These are phyloP conservation scores for Vanilla planifolia DNA, from an alignment of 106 monocot species.

Conservation along the genomic window DNA sequence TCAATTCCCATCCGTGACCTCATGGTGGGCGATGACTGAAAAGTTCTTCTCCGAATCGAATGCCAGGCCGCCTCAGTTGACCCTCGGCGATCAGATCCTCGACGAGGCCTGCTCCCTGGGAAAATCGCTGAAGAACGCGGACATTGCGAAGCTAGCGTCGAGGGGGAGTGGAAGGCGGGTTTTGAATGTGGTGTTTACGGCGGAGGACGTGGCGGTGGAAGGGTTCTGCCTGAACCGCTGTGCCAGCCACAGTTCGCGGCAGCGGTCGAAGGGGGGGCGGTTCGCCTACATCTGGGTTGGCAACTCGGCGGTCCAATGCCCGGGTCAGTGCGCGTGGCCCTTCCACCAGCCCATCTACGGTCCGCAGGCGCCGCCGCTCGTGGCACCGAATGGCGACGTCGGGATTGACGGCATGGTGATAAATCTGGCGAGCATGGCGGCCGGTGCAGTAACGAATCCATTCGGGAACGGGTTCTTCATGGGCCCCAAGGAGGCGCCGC, in stretches of 20 bases:
- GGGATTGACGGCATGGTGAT: slow-evolving; percentile 50
- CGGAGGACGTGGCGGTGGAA: slow-evolving; percentile 39
- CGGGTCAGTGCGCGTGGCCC: slow-evolving; percentile 62
- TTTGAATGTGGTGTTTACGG: slow-evolving; percentile 38
- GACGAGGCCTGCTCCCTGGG: slow-evolving; percentile 34
- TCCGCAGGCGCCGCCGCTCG: slow-evolving; percentile 41
- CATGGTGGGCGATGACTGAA: slow-evolving; percentile 59
- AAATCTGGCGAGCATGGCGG: slow-evolving; percentile 44
- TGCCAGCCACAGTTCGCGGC: slow-evolving; percentile 24
- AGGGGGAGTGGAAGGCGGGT: slow-evolving; percentile 13
- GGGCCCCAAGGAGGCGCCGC: slow-evolving; percentile 33
- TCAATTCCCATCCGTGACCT: slow-evolving; percentile 28
- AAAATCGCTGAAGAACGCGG: slow-evolving; percentile 19
- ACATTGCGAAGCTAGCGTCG: slow-evolving; percentile 30
- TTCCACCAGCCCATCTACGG: slow-evolving; percentile 52
- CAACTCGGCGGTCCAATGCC: slow-evolving; percentile 40
- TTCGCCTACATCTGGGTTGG: slow-evolving; percentile 47
- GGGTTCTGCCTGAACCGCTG: slow-evolving; percentile 62
- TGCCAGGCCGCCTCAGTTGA: slow-evolving; percentile 11
- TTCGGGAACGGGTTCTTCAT: slow-evolving; percentile 42
- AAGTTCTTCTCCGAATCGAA: slow-evolving; percentile 24
- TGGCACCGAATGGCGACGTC: slow-evolving; percentile 43
- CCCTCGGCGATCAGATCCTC: slow-evolving; percentile 38
- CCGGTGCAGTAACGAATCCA: slow-evolving; percentile 44
- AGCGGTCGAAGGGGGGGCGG: slow-evolving; percentile 4